Conservation (phyloP, 805 yeast genomes). For the Saccharomycopsis schoenii region DNA sequence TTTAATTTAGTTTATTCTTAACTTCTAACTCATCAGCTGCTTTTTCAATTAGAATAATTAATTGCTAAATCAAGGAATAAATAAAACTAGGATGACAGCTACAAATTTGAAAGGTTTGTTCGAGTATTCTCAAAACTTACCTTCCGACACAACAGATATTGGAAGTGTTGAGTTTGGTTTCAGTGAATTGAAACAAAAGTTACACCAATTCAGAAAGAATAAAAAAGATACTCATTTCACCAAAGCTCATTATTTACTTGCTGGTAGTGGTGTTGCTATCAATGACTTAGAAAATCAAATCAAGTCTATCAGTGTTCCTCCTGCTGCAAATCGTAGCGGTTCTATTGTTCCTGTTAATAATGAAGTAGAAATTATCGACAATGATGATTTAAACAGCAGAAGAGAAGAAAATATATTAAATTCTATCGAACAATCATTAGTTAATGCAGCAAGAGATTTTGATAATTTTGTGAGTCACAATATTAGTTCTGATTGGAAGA, state of each 20-base stretch:
- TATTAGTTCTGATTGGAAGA: slow-evolving; percentile 76
- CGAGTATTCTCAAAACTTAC: slow-evolving; percentile 69
- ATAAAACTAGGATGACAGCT: background rate
- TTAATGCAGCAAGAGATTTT: slow-evolving; percentile 71
- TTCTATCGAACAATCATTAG: slow-evolving; percentile 73
- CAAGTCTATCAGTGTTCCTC: slow-evolving; percentile 28
- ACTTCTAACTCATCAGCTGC: too few relatives aligned
- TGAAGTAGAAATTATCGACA: slow-evolving; percentile 34
- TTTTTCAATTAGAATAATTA: too few relatives aligned
- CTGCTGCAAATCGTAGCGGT: slow-evolving; percentile 1
- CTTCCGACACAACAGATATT: slow-evolving; percentile 51
- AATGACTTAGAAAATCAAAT: slow-evolving; percentile 63
- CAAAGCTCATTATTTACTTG: slow-evolving; percentile 79
- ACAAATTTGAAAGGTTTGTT: slow-evolving; percentile 52
- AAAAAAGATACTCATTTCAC: slow-evolving; percentile 39
- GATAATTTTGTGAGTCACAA: slow-evolving; percentile 66
- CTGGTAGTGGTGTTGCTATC: slow-evolving; percentile 80
- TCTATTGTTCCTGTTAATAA: slow-evolving; percentile 19
- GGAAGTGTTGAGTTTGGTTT: slow-evolving; percentile 78
- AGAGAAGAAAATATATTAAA: slow-evolving; percentile 75
- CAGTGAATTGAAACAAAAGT: slow-evolving; percentile 63
- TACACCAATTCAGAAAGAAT: slow-evolving; percentile 41
- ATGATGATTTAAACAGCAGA: slow-evolving; percentile 52
- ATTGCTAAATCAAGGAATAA: background rate
- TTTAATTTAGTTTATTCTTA: too few relatives aligned